A percentile compares a stretch with the other conserved stretches of the same genome.
These are phyloP conservation scores for Rhodotorula mucilaginosa DNA, from an alignment of 1,284 basidiomycete genomes.

Conservation along the genomic window DNA sequence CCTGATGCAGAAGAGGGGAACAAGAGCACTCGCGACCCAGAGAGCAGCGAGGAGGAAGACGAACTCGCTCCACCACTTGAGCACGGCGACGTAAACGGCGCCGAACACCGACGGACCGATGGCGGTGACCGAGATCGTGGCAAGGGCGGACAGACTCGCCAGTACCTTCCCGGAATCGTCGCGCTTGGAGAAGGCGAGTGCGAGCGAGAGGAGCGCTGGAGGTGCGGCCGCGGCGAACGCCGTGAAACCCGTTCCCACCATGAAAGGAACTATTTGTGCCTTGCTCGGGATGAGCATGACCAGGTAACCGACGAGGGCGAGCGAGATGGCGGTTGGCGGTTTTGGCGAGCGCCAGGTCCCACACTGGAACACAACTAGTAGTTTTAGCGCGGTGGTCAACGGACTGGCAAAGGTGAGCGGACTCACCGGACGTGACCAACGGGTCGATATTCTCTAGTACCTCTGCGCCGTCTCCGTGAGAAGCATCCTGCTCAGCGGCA, in stretches of 20 bases:
- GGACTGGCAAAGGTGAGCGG: too few species aligned
- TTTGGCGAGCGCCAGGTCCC: constrained; percentile 29
- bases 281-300: constrained; percentile 20
- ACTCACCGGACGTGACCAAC: neutral
- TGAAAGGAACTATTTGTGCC: constrained; percentile 1
- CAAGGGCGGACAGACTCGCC: constrained; percentile 67
- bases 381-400: too few species aligned
- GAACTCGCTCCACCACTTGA: constrained; percentile 57
- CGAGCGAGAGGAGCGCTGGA: constrained; percentile 65
- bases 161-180: constrained; percentile 59
- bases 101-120: constrained; percentile 63
- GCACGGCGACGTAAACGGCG: constrained; percentile 60
- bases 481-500: neutral
- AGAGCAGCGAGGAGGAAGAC: constrained; percentile 49
- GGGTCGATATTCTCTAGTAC: neutral
- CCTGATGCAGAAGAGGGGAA: constrained; percentile 6
- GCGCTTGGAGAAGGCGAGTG: constrained; percentile 60
- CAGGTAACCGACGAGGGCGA: constrained; percentile 29
- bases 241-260: constrained; percentile 50
- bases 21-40: constrained; percentile 14
- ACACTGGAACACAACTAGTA: neutral
- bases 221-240: constrained; percentile 60
- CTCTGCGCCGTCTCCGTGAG: neutral
- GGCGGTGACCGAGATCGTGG: constrained; percentile 57
- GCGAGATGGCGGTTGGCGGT: neutral